Base-by-base conservation (phyloP, 495 filamentous ascomycete genomes). In the Aspergillus bridgeri region DNA sequence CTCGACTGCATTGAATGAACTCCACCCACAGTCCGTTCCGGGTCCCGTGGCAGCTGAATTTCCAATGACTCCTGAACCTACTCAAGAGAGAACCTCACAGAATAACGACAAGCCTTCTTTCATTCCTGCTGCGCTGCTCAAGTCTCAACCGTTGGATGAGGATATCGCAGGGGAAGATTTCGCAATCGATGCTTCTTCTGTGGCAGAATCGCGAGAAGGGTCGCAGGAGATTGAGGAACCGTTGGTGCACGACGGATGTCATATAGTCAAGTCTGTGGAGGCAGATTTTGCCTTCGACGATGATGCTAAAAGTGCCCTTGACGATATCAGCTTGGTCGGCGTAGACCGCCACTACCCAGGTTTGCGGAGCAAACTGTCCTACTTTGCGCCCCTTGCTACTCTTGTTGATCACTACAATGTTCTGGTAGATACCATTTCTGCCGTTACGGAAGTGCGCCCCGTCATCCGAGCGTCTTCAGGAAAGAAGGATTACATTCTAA, bases 401-500 rank as follows among this genome's bases (percentile, higher is more conserved):
- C 76, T 96, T 13, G 71, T 79, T 38, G 76, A 75, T 48, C 80
- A 88, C 51, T 78, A 76, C 56, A 67, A 76, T 75, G 53, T 78
- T 65, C 2, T 76, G 73, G 71, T 86, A 13, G 86, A 92, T 61
- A 78, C 89, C 11, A 77, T 94, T 29, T 89, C 85, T 1, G 73
- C 93, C 19, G 88, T 85, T 13, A 79, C 83, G 19, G 76, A 83
- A 48, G 66, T 69, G 20, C 81, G 83, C 1, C 71, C 80, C 5
- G 79, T 86, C 2, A 70, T 76, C 23, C 81, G 85, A 25, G 84
- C 87, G 11, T 84, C 84, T 54, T 74, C 78, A 17, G 88, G 88
- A 1, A 85, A 86, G 6, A 77, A 82, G 55, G 87, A 95, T 64
- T 92, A 83, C 68, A 77, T 81, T 65, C 75, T 89, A 54, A 82